Evolutionary conservation across 2,329 filamentous ascomycete genomes (phyloP).

Genomic region (Fusarium begoniae): DNA sequence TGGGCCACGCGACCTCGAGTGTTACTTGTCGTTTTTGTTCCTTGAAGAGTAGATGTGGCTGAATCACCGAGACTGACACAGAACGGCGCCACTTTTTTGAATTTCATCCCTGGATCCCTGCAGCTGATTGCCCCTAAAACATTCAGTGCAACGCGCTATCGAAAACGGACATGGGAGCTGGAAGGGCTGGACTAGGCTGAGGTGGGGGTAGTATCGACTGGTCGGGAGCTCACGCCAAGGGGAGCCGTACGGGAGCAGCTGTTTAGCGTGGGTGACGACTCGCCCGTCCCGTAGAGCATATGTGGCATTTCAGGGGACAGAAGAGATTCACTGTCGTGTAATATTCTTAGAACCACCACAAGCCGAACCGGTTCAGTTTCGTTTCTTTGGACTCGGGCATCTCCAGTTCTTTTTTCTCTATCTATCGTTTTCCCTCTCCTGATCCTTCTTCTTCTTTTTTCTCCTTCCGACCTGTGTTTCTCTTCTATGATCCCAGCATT

Average conservation of each 20-base stretch:
- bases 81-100: not conserved
- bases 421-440: constrained; percentile 5
- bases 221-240: constrained; percentile 31
- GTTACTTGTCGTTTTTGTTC: not conserved
- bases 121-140: constrained; percentile 38
- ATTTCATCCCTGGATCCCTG: constrained; percentile 18
- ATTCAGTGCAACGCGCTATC: constrained; percentile 32
- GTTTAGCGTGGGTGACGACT: constrained; percentile 26
- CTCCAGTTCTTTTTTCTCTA: constrained; percentile 13
- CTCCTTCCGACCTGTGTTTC: constrained; percentile 26
- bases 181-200: constrained; percentile 26
- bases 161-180: constrained; percentile 28
- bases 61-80: fast-evolving
- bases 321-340: constrained; percentile 17
- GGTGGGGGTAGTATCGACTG: constrained; percentile 38
- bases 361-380: constrained; percentile 27
- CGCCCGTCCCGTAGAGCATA: constrained; percentile 40
- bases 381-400: constrained; percentile 36
- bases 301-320: constrained; percentile 46
- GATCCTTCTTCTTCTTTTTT: constrained; percentile 11
- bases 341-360: constrained; percentile 40
- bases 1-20: constrained; percentile 27
- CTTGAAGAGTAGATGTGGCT: not conserved
- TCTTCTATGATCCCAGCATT: constrained; percentile 19
- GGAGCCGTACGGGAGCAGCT: constrained; percentile 30